Conservation (phyloP, 2,329 filamentous ascomycete genomes). For the Phoma sp. region DNA sequence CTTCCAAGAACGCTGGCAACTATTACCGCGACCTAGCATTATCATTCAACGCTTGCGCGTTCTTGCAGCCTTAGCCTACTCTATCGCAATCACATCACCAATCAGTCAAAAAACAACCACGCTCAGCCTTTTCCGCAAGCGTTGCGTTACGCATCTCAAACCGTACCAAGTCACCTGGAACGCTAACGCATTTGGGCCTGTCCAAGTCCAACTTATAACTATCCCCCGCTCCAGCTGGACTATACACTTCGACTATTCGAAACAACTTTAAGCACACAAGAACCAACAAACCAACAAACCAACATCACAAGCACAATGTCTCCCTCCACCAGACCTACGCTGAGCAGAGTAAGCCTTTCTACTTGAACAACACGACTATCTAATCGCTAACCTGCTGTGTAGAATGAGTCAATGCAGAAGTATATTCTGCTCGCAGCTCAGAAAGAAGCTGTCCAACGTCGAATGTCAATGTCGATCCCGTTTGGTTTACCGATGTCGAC, state of each 20-base stretch:
- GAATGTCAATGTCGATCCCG: constrained; percentile 47
- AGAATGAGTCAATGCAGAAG: constrained; percentile 46
- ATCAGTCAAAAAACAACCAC: constrained; percentile 20
- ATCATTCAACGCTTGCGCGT: constrained; percentile 21
- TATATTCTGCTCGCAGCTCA: constrained; percentile 51
- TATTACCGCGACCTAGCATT: constrained; percentile 1
- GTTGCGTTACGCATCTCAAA: constrained; percentile 20
- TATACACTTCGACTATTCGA: background rate
- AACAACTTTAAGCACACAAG: background rate
- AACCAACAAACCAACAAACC: background rate
- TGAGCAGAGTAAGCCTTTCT: constrained; percentile 29
- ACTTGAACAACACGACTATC: background rate
- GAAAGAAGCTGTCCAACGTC: constrained; percentile 49
- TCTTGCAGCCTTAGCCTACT: constrained; percentile 20
- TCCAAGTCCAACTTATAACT: constrained; percentile 9
- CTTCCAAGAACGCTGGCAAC: background rate
- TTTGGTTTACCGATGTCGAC: constrained; percentile 40
- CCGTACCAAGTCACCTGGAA: constrained; percentile 12
- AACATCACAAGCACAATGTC: constrained; percentile 21
- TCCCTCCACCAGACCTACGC: constrained; percentile 27
- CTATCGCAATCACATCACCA: constrained; percentile 22
- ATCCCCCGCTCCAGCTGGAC: constrained; percentile 24
- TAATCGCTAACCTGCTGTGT: constrained; percentile 16
- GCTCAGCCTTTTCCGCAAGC: constrained; percentile 17
- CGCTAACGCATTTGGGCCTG: constrained; percentile 23